phyloP scores from a whole-genome alignment of 1,139 yeast genomes.

The Suhomyces coccinellae region DNA sequence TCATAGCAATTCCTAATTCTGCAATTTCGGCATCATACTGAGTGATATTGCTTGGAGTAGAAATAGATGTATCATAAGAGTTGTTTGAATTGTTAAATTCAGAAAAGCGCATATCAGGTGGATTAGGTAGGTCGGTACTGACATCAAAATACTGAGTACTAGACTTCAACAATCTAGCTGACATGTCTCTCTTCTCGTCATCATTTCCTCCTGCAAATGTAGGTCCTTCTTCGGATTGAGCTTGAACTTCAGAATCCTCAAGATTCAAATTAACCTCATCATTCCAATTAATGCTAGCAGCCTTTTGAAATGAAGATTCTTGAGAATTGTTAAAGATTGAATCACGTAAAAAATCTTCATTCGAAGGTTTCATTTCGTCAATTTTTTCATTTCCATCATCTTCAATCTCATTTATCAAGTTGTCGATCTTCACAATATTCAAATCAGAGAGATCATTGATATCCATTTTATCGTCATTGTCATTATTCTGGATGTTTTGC shows the following conservation, averaged over 20 bases:
- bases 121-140: conserved; percentile 20
- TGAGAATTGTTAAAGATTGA: conserved; percentile 17
- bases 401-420: conserved; percentile 31
- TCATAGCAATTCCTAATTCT: conserved; percentile 47
- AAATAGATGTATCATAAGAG: conserved; percentile 33
- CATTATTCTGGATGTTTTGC: conserved; percentile 4
- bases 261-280: conserved; percentile 37
- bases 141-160: conserved; percentile 25
- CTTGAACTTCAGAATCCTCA: conserved; percentile 23
- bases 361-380: background rate
- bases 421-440: conserved; percentile 41
- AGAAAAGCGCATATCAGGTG: conserved; percentile 14
- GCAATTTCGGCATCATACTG: conserved; percentile 45
- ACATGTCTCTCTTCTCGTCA: background rate
- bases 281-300: conserved; percentile 48
- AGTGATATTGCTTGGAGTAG: conserved; percentile 45
- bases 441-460: conserved; percentile 44
- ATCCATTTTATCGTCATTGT: conserved; percentile 23
- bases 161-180: conserved; percentile 12
- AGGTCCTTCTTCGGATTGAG: conserved; percentile 9
- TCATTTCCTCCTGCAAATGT: conserved; percentile 8
- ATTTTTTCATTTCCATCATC: background rate
- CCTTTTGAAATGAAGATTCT: conserved; percentile 42
- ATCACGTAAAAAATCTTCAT: conserved; percentile 6
- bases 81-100: conserved; percentile 17